Evolutionary conservation across 805 yeast species (phyloP).

Genomic region (Yarrowia phangngaensis): DNA sequence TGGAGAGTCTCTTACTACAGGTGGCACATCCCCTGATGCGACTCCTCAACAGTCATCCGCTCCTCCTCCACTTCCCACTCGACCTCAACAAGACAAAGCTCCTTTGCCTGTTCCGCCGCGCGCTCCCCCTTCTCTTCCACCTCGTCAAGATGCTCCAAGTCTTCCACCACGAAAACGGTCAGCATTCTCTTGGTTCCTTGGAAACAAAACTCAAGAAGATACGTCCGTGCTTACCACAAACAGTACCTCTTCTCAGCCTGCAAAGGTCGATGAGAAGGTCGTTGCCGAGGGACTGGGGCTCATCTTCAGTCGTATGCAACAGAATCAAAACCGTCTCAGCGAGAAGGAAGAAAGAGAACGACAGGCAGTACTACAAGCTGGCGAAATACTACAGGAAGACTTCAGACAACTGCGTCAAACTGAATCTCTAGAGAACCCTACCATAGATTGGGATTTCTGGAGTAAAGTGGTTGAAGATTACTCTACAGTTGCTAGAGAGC

Average conservation of each 20-base stretch:
- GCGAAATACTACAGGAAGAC: constrained; percentile 14
- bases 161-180: constrained; percentile 25
- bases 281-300: constrained; percentile 23
- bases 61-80: constrained; percentile 28
- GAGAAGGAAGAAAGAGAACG: constrained; percentile 17
- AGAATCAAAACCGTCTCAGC: constrained; percentile 23
- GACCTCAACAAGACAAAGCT: constrained; percentile 6
- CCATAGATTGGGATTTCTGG: constrained; percentile 65
- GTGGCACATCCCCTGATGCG: constrained; percentile 13
- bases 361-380: constrained; percentile 20
- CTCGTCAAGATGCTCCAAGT: constrained; percentile 35
- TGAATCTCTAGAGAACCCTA: constrained; percentile 19
- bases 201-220: constrained; percentile 23
- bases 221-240: constrained; percentile 12
- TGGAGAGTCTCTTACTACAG: constrained; percentile 10
- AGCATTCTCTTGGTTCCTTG: constrained; percentile 26
- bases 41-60: constrained; percentile 13
- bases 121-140: constrained; percentile 36
- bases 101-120: background rate
- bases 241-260: constrained; percentile 11
- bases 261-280: constrained; percentile 16
- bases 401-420: constrained; percentile 14
- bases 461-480: constrained; percentile 74
- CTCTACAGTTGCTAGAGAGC: constrained; percentile 57
- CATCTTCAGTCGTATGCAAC: constrained; percentile 20